A percentile compares a stretch with the other conserved stretches of the same genome.
Evolutionary conservation across 768 basidiomycete genomes (phyloP).

Genomic region (Auriscalpium vulgare): DNA sequence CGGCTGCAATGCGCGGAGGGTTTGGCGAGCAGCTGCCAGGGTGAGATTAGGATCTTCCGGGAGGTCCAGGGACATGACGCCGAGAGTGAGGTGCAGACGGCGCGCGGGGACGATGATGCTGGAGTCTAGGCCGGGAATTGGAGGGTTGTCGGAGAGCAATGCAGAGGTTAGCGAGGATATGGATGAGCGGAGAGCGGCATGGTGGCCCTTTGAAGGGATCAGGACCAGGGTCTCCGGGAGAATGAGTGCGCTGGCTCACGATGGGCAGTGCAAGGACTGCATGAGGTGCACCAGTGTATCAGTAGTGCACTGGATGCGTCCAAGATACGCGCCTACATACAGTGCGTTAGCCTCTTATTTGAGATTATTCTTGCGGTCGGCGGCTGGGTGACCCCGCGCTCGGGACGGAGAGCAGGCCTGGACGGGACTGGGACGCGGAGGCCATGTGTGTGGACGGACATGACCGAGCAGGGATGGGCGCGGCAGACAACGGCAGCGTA

Average conservation of each 20-base stretch:
- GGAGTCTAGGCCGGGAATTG: conserved; percentile 47
- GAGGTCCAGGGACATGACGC: conserved; percentile 53
- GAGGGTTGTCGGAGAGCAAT: conserved; percentile 22
- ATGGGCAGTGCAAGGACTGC: conserved; percentile 10
- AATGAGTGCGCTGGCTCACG: neutral
- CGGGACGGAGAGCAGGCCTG: too few relatives aligned
- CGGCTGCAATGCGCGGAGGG: conserved; percentile 22
- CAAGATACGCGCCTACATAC: neutral
- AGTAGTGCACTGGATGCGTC: neutral
- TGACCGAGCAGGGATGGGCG: too few relatives aligned
- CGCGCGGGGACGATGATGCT: conserved; percentile 48
- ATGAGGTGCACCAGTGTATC: neutral
- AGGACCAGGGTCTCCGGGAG: neutral
- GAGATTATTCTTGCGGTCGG: neutral
- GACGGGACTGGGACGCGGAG: too few relatives aligned
- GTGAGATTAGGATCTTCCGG: conserved; percentile 15
- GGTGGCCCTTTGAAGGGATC: conserved; percentile 21
- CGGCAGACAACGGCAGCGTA: too few relatives aligned
- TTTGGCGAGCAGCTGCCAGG: conserved; percentile 17
- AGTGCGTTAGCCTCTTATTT: neutral
- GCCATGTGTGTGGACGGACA: too few relatives aligned
- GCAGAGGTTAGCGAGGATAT: conserved; percentile 21
- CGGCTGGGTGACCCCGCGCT: too few relatives aligned
- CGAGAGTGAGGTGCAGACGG: conserved; percentile 67
- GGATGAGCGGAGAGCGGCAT: conserved; percentile 20